Base-by-base conservation (phyloP, 305 asterid genomes). In the Lippia alba region DNA sequence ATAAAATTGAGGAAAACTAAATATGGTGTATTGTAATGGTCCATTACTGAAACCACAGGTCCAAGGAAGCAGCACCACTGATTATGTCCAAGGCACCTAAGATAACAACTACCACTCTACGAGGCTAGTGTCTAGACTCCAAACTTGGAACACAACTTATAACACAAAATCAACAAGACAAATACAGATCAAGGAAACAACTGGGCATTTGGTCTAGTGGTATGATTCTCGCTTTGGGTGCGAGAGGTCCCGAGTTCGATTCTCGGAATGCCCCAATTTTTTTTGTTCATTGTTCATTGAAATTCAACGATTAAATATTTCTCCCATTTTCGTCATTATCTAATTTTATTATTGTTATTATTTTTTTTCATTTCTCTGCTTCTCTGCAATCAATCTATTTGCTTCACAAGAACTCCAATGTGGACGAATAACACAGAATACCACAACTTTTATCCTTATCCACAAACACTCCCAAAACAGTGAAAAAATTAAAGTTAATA, bases 241-340 rank as follows among this genome's bases (percentile, higher is more conserved):
- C 94, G 94, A 89, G 96, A 90, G 97, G 94, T 92, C 97, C 92
- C 81, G 97, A 92, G 93, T 92, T 90, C 86, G 90, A 90, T 90
- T 92, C 94, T 85, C 93, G 89, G 87, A 84, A 84, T 83, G 86
- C 92, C 88, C 89, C 87, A 20, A 6, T 5, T 17, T 51, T 17
- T 51, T 55, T 17, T 55, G 19, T n/a, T 56, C 4, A 4, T 60
- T n/a, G 7, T 36, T 36, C 34, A 15, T 41, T 34, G 12, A 55
- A 34, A 15, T 48, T 49, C 4, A 10, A 18, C 30, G 12, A 16
- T 12, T 8, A 14, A 11, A 30, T 51, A 48, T 53, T 15, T 63
- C 12, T 46, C 12, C n/a, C 8, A 14, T 17, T 12, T 24, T 24
- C 30, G 2, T 24, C 30, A 24, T 24, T 24, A 24, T 24, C 3